These are phyloP conservation scores for Nigrospora sphaerica DNA, from an alignment of 2,329 filamentous ascomycete species.

Conservation along the genomic window DNA sequence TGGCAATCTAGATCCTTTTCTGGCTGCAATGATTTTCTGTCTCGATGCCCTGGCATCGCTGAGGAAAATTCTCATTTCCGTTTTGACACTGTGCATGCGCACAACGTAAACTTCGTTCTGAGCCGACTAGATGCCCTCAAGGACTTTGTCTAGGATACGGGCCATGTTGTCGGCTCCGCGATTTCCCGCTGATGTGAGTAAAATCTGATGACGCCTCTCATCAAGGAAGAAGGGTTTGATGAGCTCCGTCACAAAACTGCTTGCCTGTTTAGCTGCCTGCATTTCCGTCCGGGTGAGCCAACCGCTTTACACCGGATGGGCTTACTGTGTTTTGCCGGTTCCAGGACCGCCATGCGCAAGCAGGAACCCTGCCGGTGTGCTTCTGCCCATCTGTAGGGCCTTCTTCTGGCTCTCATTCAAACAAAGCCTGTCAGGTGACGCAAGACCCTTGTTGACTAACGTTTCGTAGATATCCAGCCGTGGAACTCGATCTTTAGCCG, in stretches of 20 bases:
- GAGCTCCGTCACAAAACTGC: background rate
- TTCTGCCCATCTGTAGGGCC: background rate
- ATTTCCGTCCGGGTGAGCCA: background rate
- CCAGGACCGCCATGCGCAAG: slow-evolving; percentile 1
- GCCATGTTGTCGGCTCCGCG: background rate
- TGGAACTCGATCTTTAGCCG: too few relatives aligned
- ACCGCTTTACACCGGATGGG: background rate
- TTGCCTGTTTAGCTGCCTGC: too few relatives aligned
- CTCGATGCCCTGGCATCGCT: background rate
- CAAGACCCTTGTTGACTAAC: background rate
- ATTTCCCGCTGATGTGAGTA: slow-evolving; percentile 1
- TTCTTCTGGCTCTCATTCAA: background rate
- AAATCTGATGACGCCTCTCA: background rate
- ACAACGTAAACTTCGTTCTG: background rate
- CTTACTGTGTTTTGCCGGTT: slow-evolving; percentile 3
- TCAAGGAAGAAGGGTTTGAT: slow-evolving; percentile 3
- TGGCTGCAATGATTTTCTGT: background rate
- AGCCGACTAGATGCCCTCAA: background rate
- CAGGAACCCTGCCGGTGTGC: background rate
- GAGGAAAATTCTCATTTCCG: background rate
- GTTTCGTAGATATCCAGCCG: background rate
- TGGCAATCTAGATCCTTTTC: background rate
- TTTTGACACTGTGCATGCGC: background rate
- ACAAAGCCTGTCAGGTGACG: background rate
- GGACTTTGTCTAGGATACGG: background rate